These are phyloP conservation scores for Telopea speciosissima DNA, from an alignment of 177 flowering plant genomes.

Conservation along the genomic window DNA sequence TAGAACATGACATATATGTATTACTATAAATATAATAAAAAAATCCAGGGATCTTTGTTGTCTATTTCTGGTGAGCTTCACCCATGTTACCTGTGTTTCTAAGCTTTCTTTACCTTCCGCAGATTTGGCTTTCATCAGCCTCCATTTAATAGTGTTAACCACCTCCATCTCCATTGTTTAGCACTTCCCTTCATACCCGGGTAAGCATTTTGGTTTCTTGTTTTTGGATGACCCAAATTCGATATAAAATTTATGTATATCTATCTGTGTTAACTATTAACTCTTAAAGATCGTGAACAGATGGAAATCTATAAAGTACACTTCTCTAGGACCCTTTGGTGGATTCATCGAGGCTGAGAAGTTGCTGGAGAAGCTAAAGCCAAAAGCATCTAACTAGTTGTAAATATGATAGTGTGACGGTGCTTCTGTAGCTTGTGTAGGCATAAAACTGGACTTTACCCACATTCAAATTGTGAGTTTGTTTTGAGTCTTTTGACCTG, in stretches of 20 bases:
- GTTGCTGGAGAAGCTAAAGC: slow-evolving; percentile 76
- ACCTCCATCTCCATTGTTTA: slow-evolving; percentile 93
- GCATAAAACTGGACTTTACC: background rate
- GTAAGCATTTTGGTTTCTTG: slow-evolving; percentile 22
- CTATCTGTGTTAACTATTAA: slow-evolving; percentile 21
- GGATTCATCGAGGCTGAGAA: slow-evolving; percentile 84
- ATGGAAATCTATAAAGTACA: slow-evolving; percentile 70
- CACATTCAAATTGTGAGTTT: background rate
- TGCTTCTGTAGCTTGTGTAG: background rate
- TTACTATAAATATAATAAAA: too few species aligned
- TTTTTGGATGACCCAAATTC: background rate
- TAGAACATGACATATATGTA: too few species aligned
- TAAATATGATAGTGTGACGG: slow-evolving; percentile 1
- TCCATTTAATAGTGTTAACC: slow-evolving; percentile 80
- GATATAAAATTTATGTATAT: slow-evolving; percentile 1
- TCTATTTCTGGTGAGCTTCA: too few species aligned
- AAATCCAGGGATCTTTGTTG: too few species aligned
- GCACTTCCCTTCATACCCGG: slow-evolving; percentile 84
- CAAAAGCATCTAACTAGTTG: slow-evolving; percentile 16
- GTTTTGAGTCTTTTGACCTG: too few species aligned
- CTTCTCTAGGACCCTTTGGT: slow-evolving; percentile 64
- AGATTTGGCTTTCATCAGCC: slow-evolving; percentile 98
- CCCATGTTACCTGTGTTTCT: background rate
- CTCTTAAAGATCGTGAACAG: slow-evolving; percentile 38
- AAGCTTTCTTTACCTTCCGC: slow-evolving; percentile 1